Evolutionary conservation across 106 monocot species (phyloP), one percentile per base, ranked within the genome.

Genomic region (Acorus gramineus): DNA sequence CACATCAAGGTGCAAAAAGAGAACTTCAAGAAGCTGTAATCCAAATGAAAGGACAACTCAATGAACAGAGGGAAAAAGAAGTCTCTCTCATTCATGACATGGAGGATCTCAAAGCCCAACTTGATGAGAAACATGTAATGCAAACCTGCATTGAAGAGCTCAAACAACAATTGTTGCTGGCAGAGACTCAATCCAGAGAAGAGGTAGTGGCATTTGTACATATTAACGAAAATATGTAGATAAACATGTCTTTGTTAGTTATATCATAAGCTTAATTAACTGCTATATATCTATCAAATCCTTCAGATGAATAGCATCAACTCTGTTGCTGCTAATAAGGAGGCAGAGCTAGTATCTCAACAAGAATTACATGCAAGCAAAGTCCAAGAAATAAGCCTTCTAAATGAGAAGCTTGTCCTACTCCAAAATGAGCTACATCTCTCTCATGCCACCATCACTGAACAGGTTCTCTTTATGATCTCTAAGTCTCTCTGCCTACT

Each of bases 1-100:
- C 68, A 61, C 79, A 85, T 61, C 68, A 85, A 73, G 64, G 69
- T 68, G 66, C 78, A 47, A 93, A 81, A 60, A 76, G 79, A 48
- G 89, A 89, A 60, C 73, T 84, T 44, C 70, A 84, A 60, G 66
- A 47, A 28, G 56, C 66, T 46, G 67, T 66, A 45, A 60, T 50
- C 48, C 79, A 76, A 69, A 52, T 95, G 69, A 79, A 89, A 73
- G 86, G 82, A 64, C 67, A 76, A 62, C 48, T 69, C 14, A 69
- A 71, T 58, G 71, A 68, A 46, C 69, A 76, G 58, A 73, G 65
- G 57, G 67, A 10, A 64, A 89, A 70, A 48, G 81, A 81, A 68
- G 45, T 46, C 12, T 76, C 76, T 55, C 58, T 89, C 11, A 68
- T 46, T 56, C 51, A 57, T 56, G 64, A 74, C 5, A 9, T 73